Evolutionary conservation across 2,329 filamentous ascomycete species (phyloP), one percentile per base, ranked within the genome.

Genomic region (Trematosphaeria pertusa): DNA sequence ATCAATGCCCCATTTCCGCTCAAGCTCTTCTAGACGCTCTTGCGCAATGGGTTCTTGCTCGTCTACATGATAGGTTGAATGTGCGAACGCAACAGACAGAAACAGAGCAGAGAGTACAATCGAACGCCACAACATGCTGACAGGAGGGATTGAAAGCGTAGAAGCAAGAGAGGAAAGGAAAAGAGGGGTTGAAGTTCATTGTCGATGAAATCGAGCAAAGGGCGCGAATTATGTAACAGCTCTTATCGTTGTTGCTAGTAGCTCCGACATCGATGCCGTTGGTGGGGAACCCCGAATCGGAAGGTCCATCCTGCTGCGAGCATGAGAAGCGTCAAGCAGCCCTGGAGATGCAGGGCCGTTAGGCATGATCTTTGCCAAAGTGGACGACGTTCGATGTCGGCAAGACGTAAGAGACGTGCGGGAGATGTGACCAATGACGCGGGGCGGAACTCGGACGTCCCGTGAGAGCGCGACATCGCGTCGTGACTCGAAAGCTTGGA

Each of bases 1-100:
- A 58, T 75, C 72, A 43, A 60, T 72, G 11, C 71, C 72, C 72
- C 72, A 75, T 66, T 74, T 75, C 45, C 58, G 58, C 40, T 73
- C 58, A 5, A 72, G 43, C 39, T 68, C 63, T 19, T 70, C 60
- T 6, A 72, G 51, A 36, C 59, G 61, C 14, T 64, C 52, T 30
- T 67, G 56, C 15, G 65, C 64, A 41, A 71, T 62, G 4, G 50
- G 38, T 21, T 66, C 51, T 22, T 66, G 58, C 21, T 58, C 40
- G 17, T 70, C 62, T 33, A 47, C 50, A 47, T 70, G 61, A 34
- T 69, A 62, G 1, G 60, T 53, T 22, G 59, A 59, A 39, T 71
- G 67, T 14, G 65, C 58, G 10, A 55, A 38, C 14, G 57, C 58
- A 20, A 56, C 32, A 14, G 54, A 44, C 11, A 59, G 37, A 32